Evolutionary conservation across 2,329 filamentous ascomycete species (phyloP), one percentile per base, ranked within the genome.

Genomic region (Aspergillus sp.): DNA sequence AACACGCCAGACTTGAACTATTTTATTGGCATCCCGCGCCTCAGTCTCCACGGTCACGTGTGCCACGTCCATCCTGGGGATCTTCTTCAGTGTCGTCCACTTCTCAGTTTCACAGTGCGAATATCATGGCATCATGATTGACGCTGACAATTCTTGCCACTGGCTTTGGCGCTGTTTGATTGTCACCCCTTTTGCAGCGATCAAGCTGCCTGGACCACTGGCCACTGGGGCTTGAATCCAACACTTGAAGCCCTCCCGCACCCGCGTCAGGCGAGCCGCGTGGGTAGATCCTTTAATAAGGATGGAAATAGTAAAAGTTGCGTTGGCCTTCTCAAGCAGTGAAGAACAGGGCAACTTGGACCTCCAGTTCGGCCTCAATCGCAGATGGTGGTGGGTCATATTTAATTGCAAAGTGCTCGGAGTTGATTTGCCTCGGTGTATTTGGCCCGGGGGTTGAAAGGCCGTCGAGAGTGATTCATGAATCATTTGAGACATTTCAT

Each of bases 1-100:
- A 71, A 71, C 68, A 66, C 67, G 50, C 66, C 66, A 68, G 58
- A 34, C 47, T 44, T 32, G 44, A 62, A 55, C 64, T 68, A 69
- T 41, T 56, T 48, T 59, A 41, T 38, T 45, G 17, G 39, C 20
- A 38, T 8, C 26, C 54, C 58, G 45, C 56, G 50, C 15, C 30
- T 18, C n/a, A 7, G 34, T 59, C 38, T 41, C 47, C 34, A 24
- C 17, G 34, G 56, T 60, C 58, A 60, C 58, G 58, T 60, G 58
- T 24, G n/a, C 17, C 47, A n/a, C 38, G 34, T 22, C 24, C 22
- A 20, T 38, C 42, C 50, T 45, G 24, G 39, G 22, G 44, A 48
- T 41, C 18, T 38, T 41, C 43, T 15, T 8, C 7, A 17, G 18
- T 11, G 26, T 9, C 24, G 44, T 17, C 44, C 44, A 47, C 44